A percentile compares a stretch with the other conserved stretches of the same genome.
phyloP scores from a whole-genome alignment of 2,329 filamentous ascomycete genomes.

The Penicillium olsonii region DNA sequence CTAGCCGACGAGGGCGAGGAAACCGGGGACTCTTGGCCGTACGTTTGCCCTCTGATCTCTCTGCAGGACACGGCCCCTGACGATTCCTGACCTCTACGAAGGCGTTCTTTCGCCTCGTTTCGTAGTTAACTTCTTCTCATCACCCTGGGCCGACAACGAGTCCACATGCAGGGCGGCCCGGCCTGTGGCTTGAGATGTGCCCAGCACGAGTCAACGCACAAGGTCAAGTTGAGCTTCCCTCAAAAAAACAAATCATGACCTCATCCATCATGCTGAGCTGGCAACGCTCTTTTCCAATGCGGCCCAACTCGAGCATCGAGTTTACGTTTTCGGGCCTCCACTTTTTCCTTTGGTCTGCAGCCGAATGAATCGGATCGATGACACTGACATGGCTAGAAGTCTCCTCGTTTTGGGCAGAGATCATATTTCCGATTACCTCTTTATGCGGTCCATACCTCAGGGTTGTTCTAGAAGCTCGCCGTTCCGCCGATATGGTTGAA shows the following conservation, averaged over 20 bases:
- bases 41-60: slow-evolving; percentile 9
- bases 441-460: slow-evolving; percentile 21
- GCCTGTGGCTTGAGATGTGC: slow-evolving; percentile 16
- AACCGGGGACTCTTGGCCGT: slow-evolving; percentile 7
- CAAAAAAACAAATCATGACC: slow-evolving; percentile 1
- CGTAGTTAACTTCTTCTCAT: background rate
- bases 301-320: slow-evolving; percentile 10
- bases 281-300: slow-evolving; percentile 14
- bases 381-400: slow-evolving; percentile 7
- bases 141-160: slow-evolving; percentile 14
- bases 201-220: slow-evolving; percentile 7
- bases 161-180: slow-evolving; percentile 34
- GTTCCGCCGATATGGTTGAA: slow-evolving; percentile 20
- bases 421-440: slow-evolving; percentile 14
- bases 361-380: slow-evolving; percentile 4
- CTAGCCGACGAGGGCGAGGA: slow-evolving; percentile 4
- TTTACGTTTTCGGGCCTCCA: slow-evolving; percentile 5
- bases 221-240: background rate
- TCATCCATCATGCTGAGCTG: slow-evolving; percentile 11
- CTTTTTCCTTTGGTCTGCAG: background rate
- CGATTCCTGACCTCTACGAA: background rate
- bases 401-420: slow-evolving; percentile 26
- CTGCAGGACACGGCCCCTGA: slow-evolving; percentile 1
- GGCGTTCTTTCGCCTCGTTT: slow-evolving; percentile 2
- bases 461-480: slow-evolving; percentile 24